Evolutionary conservation across 1,284 basidiomycete genomes (phyloP).

Genomic region (Neonothopanus nambi): DNA sequence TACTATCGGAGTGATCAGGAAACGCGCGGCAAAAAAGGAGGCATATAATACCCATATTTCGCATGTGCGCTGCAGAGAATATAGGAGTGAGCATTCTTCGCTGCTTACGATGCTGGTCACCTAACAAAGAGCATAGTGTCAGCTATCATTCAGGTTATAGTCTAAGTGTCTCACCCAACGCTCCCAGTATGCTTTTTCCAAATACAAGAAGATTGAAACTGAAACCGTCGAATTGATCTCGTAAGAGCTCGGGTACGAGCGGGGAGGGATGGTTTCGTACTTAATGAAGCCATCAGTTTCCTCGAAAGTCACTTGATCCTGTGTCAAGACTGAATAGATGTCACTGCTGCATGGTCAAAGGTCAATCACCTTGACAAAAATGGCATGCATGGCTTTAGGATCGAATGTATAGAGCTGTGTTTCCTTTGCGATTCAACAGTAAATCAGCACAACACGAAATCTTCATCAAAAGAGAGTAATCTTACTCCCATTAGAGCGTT

Average conservation of each 20-base stretch:
- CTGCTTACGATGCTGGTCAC: constrained; percentile 33
- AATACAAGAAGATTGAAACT: constrained; percentile 1
- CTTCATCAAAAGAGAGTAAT: neutral
- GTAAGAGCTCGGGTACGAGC: neutral
- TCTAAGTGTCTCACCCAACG: neutral
- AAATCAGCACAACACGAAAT: neutral
- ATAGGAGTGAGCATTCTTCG: constrained; percentile 39
- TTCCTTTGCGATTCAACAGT: neutral
- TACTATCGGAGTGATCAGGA: neutral
- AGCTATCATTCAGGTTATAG: too few species aligned
- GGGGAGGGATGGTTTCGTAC: neutral
- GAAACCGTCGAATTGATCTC: too few species aligned
- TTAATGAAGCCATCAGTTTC: constrained; percentile 4
- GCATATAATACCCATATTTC: constrained; percentile 21
- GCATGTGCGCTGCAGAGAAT: constrained; percentile 37
- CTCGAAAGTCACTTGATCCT: constrained; percentile 7
- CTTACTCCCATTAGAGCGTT: constrained; percentile 4
- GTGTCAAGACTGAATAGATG: neutral
- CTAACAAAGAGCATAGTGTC: constrained; percentile 16
- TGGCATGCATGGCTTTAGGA: constrained; percentile 1
- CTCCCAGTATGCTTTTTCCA: constrained; percentile 4
- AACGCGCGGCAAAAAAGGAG: neutral
- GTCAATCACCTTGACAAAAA: constrained; percentile 3
- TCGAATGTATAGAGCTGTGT: neutral
- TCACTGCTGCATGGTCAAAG: neutral